phyloP scores from a whole-genome alignment of 192 early-diverging fungal species.

The Chytriomyces sp. region DNA sequence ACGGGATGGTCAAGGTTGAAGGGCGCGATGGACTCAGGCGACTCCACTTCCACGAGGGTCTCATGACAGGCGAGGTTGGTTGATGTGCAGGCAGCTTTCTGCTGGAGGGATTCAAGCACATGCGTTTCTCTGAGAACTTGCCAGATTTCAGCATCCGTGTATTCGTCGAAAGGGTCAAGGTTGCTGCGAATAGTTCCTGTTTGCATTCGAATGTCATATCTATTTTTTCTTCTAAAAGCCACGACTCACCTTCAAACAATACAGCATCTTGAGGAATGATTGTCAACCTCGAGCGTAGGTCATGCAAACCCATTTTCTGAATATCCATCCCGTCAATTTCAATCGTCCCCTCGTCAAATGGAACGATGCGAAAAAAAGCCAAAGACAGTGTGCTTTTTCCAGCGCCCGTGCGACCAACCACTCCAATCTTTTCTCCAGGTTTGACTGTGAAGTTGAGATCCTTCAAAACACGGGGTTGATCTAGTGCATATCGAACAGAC shows the following conservation, averaged over 20 bases:
- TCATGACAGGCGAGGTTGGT: constrained; percentile 15
- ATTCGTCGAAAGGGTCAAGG: constrained; percentile 75
- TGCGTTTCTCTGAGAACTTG: constrained; percentile 76
- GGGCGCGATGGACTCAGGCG: background rate
- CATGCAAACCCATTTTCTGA: constrained; percentile 54
- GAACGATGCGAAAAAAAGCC: constrained; percentile 71
- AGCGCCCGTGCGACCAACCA: constrained; percentile 68
- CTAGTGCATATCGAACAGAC: constrained; percentile 41
- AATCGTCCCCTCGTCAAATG: constrained; percentile 60
- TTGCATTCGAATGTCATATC: background rate
- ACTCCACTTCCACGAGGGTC: background rate
- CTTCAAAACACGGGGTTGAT: constrained; percentile 41
- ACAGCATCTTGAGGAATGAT: constrained; percentile 59
- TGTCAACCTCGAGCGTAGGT: constrained; percentile 51
- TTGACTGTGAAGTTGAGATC: constrained; percentile 37
- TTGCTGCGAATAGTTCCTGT: constrained; percentile 71
- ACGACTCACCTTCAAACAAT: constrained; percentile 44
- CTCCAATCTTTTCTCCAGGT: constrained; percentile 46
- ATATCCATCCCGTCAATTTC: constrained; percentile 70
- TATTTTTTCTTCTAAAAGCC: background rate
- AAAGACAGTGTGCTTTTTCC: constrained; percentile 73
- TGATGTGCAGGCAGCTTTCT: background rate
- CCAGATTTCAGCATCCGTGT: constrained; percentile 71
- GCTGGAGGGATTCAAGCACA: constrained; percentile 53
- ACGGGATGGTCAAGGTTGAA: constrained; percentile 67